Base-by-base conservation (phyloP, 1,139 yeast genomes). In the Candida tunisiensis region DNA sequence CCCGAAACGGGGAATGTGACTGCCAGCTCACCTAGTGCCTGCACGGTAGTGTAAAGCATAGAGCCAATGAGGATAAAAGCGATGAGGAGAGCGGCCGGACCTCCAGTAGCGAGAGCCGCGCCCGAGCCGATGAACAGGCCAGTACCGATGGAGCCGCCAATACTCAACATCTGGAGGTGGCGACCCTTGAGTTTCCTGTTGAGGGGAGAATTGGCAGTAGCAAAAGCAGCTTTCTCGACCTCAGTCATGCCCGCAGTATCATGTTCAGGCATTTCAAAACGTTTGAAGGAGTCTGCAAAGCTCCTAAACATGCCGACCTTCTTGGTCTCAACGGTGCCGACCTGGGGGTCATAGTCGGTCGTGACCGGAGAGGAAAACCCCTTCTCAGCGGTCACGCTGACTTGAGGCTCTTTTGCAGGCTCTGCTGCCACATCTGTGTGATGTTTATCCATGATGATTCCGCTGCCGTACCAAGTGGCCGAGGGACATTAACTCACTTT, bases 61-160 rank as follows among this genome's bases (percentile, higher is more conserved):
- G 75, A 62, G 6, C 75, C 59, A 25, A 83, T 78, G 35, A 77
- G 63, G 25, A 73, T 52, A 28, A 68, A 66, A 45, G 73, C 79
- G 31, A 83, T 83, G 24, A 79, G 49, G 24, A 79, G 54, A 30
- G 79, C 77, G 5, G 78, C 88, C 3, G 92, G 92, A 19, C 94
- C 93, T 30, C 92, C 92, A 18, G 63, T 57, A 26, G 56, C 49
- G 39, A 79, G 57, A 2, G 83, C 67, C 11, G 60, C 54, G 26
- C 91, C 93, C 15, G 77, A 65, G 32, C 93, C 93, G 23, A 82
- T 73, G 39, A 73, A 69, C 35, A 73, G 53, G 23, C 82, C 82
- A 1, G 80, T 72, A 53, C 93, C 93, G 31, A 80, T 74, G 37
- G 85, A 75, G 13, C 91, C 79, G 12, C 91, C 93, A 27, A 80